phyloP scores from a whole-genome alignment of 768 basidiomycete species.

The Mycena alexandri region DNA sequence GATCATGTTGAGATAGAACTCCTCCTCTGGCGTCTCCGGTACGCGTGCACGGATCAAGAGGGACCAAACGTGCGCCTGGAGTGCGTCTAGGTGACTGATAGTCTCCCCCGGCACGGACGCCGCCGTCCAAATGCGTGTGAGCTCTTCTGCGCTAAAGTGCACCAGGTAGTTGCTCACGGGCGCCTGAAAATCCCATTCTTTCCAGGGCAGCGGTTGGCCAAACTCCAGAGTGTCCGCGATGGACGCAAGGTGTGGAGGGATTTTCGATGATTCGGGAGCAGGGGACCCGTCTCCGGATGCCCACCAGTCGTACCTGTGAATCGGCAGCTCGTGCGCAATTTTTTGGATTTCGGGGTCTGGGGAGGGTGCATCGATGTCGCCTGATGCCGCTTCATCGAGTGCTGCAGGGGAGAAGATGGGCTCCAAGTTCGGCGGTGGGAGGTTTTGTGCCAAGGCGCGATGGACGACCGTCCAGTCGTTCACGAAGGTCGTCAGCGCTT shows the following conservation, averaged over 20 bases:
- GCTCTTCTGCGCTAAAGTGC: conserved; percentile 43
- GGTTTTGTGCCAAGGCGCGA: conserved; percentile 35
- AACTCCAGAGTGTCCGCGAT: conserved; percentile 13
- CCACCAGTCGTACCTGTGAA: conserved; percentile 50
- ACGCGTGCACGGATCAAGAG: conserved; percentile 48
- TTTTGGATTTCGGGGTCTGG: conserved; percentile 42
- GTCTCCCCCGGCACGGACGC: conserved; percentile 31
- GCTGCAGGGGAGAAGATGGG: conserved; percentile 47
- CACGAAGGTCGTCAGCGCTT: conserved; percentile 48
- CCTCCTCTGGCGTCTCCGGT: conserved; percentile 36
- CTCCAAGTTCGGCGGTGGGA: conserved; percentile 27
- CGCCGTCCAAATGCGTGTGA: conserved; percentile 49
- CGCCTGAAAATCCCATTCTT: conserved; percentile 44
- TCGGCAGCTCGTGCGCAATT: conserved; percentile 40
- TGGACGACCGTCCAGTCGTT: conserved; percentile 51
- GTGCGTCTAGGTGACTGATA: conserved; percentile 52
- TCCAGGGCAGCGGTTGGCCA: conserved; percentile 46
- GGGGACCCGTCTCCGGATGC: conserved; percentile 42
- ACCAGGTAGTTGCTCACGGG: conserved; percentile 44
- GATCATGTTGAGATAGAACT: conserved; percentile 41
- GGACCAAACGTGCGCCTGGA: conserved; percentile 53
- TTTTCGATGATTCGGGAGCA: conserved; percentile 32
- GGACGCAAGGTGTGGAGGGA: conserved; percentile 36
- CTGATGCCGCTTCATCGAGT: conserved; percentile 46
- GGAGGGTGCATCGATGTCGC: conserved; percentile 44